A percentile compares a stretch with the other conserved stretches of the same genome.
These are phyloP conservation scores for Lactarius indigo DNA, from an alignment of 768 basidiomycete species.

Conservation along the genomic window DNA sequence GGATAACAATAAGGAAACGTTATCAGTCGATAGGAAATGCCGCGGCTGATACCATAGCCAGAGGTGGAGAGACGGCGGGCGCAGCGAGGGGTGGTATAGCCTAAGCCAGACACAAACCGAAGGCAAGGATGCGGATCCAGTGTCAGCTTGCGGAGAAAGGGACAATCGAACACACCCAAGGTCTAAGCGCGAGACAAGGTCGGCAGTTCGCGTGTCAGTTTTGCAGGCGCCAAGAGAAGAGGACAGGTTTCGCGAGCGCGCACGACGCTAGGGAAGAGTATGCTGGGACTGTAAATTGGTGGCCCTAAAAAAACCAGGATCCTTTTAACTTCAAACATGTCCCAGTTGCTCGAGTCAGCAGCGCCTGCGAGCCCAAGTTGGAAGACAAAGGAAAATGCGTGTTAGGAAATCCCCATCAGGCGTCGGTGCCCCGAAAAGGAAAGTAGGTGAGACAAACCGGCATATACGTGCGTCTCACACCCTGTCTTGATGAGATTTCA, in stretches of 20 bases:
- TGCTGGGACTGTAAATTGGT: neutral
- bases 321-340: constrained; percentile 9
- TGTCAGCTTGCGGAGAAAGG: neutral
- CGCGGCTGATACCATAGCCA: neutral
- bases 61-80: neutral
- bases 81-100: neutral
- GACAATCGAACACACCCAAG: neutral
- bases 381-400: constrained; percentile 18
- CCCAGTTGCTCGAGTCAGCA: neutral
- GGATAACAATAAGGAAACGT: neutral
- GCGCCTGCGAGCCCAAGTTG: constrained; percentile 4
- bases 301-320: neutral
- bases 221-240: neutral
- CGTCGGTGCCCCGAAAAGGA: constrained; percentile 7
- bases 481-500: neutral
- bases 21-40: neutral
- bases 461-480: neutral
- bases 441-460: neutral
- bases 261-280: neutral
- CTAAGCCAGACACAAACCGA: neutral
- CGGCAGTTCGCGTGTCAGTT: neutral
- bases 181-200: neutral
- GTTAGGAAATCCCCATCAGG: constrained; percentile 20
- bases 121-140: neutral
- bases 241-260: neutral